These are phyloP conservation scores for Fusarium neocosmosporiellum DNA, from an alignment of 2,329 filamentous ascomycete species.

Conservation along the genomic window DNA sequence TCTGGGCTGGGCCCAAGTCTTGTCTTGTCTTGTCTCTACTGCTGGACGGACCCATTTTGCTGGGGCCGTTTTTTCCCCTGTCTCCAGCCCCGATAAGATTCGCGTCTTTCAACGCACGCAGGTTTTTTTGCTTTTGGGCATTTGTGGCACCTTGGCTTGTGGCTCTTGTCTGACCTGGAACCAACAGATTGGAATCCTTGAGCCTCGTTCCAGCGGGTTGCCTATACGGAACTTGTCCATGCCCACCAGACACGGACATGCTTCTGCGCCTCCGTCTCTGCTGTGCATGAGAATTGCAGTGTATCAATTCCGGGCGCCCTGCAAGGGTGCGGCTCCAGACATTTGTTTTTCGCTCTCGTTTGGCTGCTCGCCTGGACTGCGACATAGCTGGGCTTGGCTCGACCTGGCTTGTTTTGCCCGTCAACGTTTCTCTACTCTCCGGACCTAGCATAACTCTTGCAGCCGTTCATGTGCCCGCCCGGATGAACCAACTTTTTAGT, in stretches of 20 bases:
- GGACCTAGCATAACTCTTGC: not conserved
- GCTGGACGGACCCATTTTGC: slow-evolving; percentile 25
- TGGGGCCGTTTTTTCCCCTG: slow-evolving; percentile 27
- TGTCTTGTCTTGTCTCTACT: slow-evolving; percentile 3
- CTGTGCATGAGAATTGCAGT: slow-evolving; percentile 25
- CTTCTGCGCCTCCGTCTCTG: slow-evolving; percentile 30
- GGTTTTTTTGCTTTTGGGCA: slow-evolving; percentile 21
- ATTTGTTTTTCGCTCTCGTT: slow-evolving; percentile 6
- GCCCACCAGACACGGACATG: slow-evolving; percentile 6
- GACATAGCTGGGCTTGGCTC: not conserved
- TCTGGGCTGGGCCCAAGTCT: slow-evolving; percentile 22
- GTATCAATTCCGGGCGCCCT: slow-evolving; percentile 8
- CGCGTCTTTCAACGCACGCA: slow-evolving; percentile 21
- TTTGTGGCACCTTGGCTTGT: slow-evolving; percentile 16
- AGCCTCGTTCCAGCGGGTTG: slow-evolving; percentile 32
- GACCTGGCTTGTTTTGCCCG: not conserved
- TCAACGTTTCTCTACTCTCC: not conserved
- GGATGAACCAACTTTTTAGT: not conserved
- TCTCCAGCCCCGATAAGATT: slow-evolving; percentile 38
- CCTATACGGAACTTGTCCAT: slow-evolving; percentile 30
- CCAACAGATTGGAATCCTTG: slow-evolving; percentile 30
- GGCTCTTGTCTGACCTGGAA: slow-evolving; percentile 20
- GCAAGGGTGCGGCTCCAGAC: slow-evolving; percentile 15
- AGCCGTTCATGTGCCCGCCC: not conserved
- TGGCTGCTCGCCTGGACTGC: not conserved